phyloP scores from a whole-genome alignment of 1,284 basidiomycete genomes.

The Cryptococcus jaspeensis region DNA sequence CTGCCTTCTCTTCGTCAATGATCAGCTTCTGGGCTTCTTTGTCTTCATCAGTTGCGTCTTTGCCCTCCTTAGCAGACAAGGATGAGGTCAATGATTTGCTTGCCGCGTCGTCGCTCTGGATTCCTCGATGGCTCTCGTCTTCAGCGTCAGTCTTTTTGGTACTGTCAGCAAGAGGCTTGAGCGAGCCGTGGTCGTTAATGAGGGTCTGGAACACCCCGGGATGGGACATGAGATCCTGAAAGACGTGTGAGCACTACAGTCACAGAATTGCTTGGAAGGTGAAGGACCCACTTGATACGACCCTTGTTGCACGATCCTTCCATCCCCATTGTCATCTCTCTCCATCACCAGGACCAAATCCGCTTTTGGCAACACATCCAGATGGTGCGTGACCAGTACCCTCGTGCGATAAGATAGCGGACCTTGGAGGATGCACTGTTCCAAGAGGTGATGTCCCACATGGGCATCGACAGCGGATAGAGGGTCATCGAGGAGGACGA shows the following conservation, averaged over 20 bases:
- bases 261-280: neutral
- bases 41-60: no score
- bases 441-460: conserved; percentile 43
- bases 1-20: conserved; percentile 34
- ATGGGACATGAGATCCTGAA: no score
- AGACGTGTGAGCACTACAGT: neutral
- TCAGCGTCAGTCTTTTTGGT: neutral
- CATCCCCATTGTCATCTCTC: conserved; percentile 15
- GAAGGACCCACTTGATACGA: conserved; percentile 38
- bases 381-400: conserved; percentile 67
- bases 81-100: no score
- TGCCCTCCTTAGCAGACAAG: no score
- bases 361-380: conserved; percentile 59
- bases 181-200: conserved; percentile 10
- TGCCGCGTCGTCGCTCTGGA: neutral
- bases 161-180: neutral
- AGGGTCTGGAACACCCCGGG: conserved; percentile 12
- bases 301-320: conserved; percentile 27
- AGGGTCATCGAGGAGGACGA: conserved; percentile 34
- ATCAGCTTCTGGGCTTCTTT: no score
- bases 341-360: conserved; percentile 32
- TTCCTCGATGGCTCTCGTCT: neutral
- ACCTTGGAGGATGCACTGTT: conserved; percentile 62
- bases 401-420: conserved; percentile 64
- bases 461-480: conserved; percentile 68